Evolutionary conservation across 345 rosid genomes (phyloP), one percentile per base, ranked within the genome.

Genomic region (Bruguiera gymnorhiza): DNA sequence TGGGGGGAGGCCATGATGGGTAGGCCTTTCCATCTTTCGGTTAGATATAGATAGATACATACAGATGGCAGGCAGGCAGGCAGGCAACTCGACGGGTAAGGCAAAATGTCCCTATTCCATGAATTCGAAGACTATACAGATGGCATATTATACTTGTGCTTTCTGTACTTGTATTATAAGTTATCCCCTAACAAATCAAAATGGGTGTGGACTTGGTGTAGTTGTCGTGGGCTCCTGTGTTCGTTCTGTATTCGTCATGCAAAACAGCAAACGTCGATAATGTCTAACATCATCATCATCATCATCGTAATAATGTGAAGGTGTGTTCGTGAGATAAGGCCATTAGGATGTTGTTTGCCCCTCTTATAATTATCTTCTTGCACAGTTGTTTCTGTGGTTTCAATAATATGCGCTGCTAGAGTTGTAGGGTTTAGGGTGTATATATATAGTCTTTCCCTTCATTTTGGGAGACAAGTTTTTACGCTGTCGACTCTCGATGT

Each of bases 151-250:
- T 43, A 11, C 19, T 66, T 73, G 70, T 77, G 76, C 48, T 56
- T 5, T 31, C 55, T n/a, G 27, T 53, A 43, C 58, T 51, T 62
- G 30, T 78, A 76, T 76, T 62, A 71, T 70, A 60, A 71, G 75
- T 68, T 76, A 75, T 83, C 86, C 75, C 86, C 75, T 70, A 13
- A 15, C 50, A 13, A 43, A 24, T 65, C 62, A 68, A n/a, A 53
- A 54, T 75, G 60, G 58, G 19, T 60, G 60, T 62, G 70, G 75
- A 69, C 65, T 75, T 74, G 76, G 76, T 8, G 18, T 0, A 43
- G 19, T 43, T 4, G 81, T 53, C 48, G 54, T 61, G 71, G 74
- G 52, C 72, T 74, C 30, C 56, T 39, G n/a, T 71, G 52, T 13
- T 60, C 54, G 52, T 13, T 60, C 54, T 71, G 64, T 37, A 43